Percentiles rank a stretch among this genome's conserved stretches.
Evolutionary conservation across 306 rosid species (phyloP).

Genomic region (Cyamopsis tetragonoloba): DNA sequence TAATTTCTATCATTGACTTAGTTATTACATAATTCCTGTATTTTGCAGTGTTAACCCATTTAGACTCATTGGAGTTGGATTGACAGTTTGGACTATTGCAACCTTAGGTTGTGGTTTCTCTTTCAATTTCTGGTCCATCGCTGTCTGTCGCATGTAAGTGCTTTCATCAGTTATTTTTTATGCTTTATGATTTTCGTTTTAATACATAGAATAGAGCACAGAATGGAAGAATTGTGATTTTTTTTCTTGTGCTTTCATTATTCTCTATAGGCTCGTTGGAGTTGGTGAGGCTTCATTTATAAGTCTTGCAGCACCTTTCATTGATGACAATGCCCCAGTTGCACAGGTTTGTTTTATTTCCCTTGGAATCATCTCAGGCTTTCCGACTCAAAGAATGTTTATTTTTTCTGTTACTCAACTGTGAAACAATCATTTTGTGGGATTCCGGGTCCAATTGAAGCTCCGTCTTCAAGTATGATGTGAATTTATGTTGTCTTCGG

Average conservation of each 20-base stretch:
- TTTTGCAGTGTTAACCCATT: conserved; percentile 76
- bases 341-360: conserved; percentile 57
- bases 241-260: neutral
- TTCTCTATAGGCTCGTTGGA: conserved; percentile 71
- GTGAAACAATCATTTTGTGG: conserved; percentile 2
- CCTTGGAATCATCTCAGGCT: neutral
- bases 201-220: neutral
- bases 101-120: conserved; percentile 65
- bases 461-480: neutral
- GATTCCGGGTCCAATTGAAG: neutral
- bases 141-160: conserved; percentile 74
- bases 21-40: conserved; percentile 3
- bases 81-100: conserved; percentile 83
- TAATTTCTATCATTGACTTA: neutral
- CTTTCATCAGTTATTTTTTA: neutral
- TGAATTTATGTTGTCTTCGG: neutral
- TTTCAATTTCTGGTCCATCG: conserved; percentile 82
- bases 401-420: conserved; percentile 15
- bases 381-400: conserved; percentile 8
- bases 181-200: neutral
- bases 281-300: conserved; percentile 97
- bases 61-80: conserved; percentile 91
- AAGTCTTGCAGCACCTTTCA: conserved; percentile 98
- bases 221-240: neutral
- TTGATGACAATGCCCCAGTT: conserved; percentile 84